Percentiles rank a stretch among this genome's conserved stretches.
Conservation (phyloP, 164 flowering plant genomes). For the Taxillus chinensis region DNA sequence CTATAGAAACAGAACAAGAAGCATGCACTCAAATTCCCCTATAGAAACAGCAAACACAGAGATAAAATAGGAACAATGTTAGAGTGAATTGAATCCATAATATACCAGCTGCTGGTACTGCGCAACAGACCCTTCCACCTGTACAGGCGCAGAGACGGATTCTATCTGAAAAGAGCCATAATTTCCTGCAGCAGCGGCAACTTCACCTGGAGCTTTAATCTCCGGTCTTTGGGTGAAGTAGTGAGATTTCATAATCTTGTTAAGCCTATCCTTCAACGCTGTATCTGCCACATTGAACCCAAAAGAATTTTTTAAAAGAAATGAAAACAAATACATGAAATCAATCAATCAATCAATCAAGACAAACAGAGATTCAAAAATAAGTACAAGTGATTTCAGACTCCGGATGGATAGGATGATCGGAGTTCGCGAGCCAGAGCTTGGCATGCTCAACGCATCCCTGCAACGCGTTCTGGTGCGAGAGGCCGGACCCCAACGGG, state of each 20-base stretch:
- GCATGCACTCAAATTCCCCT: no score
- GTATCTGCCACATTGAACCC: slow-evolving; percentile 42
- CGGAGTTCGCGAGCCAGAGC: slow-evolving; percentile 64
- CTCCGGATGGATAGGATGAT: slow-evolving; percentile 44
- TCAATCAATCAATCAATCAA: not conserved
- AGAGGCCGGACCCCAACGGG: slow-evolving; percentile 53
- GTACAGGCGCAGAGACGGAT: slow-evolving; percentile 19
- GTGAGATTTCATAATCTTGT: slow-evolving; percentile 76
- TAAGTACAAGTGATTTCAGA: slow-evolving; percentile 52
- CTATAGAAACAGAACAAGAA: no score
- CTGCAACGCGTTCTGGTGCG: slow-evolving; percentile 74
- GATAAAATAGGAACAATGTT: no score
- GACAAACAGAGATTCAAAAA: not conserved
- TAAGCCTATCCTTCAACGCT: slow-evolving; percentile 58
- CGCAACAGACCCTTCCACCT: slow-evolving; percentile 27
- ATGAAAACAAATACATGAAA: not conserved
- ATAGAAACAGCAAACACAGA: no score
- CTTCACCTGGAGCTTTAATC: slow-evolving; percentile 68
- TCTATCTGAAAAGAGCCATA: slow-evolving; percentile 50
- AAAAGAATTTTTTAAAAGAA: not conserved
- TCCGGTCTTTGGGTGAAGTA: slow-evolving; percentile 77
- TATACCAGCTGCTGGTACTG: slow-evolving; percentile 46
- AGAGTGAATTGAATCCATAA: not conserved
- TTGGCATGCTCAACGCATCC: slow-evolving; percentile 74
- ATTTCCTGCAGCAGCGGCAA: slow-evolving; percentile 55